phyloP scores from a whole-genome alignment of 257 asterid species.

The Knoxia roxburghii region DNA sequence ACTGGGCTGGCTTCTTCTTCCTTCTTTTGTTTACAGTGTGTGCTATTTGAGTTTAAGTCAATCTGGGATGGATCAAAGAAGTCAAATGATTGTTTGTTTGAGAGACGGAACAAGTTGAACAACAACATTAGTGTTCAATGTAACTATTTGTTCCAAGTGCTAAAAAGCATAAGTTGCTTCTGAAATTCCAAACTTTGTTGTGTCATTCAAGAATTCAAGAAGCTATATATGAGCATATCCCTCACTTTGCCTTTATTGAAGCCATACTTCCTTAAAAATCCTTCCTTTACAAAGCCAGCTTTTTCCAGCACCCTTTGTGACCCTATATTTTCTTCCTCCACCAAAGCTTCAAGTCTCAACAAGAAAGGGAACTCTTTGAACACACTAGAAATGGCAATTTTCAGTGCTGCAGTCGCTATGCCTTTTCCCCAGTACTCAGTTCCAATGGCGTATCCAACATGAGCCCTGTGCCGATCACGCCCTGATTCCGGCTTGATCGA shows the following conservation, averaged over 20 bases:
- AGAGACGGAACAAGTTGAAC: too few species aligned
- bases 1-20: background rate
- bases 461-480: conserved; percentile 55
- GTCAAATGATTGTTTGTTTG: too few species aligned
- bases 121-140: too few species aligned
- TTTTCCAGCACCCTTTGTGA: conserved; percentile 62
- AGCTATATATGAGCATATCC: conserved; percentile 56
- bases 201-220: conserved; percentile 18
- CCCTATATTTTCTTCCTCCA: conserved; percentile 59
- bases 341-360: conserved; percentile 67
- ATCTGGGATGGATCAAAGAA: too few species aligned
- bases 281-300: conserved; percentile 60
- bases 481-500: conserved; percentile 48
- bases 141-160: too few species aligned
- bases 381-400: conserved; percentile 38
- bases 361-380: conserved; percentile 36
- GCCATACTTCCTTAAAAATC: conserved; percentile 52
- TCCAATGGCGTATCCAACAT: conserved; percentile 49
- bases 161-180: too few species aligned
- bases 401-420: conserved; percentile 43
- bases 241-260: conserved; percentile 59
- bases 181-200: background rate
- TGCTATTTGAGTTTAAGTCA: too few species aligned
- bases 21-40: too few species aligned
- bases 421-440: conserved; percentile 55